Percentiles rank a stretch among this genome's conserved stretches.
These are phyloP conservation scores for Austroboletus niveus DNA, from an alignment of 1,284 basidiomycete genomes.

Conservation along the genomic window DNA sequence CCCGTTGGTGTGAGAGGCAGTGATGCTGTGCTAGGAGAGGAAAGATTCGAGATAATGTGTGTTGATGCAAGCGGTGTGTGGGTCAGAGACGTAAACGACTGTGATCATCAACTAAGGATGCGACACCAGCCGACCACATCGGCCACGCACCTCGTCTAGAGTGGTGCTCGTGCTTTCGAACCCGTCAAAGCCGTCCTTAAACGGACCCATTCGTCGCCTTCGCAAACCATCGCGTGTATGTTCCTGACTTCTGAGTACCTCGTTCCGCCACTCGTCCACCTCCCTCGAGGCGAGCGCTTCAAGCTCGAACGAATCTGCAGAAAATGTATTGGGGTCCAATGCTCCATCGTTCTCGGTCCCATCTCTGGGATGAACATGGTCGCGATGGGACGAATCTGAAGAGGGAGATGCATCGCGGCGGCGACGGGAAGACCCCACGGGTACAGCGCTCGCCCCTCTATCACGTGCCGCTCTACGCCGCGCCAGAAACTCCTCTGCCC, in stretches of 20 bases:
- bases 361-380: conserved; percentile 5
- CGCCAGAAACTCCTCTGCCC: conserved; percentile 47
- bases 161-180: conserved; percentile 25
- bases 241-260: conserved; percentile 35
- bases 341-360: conserved; percentile 8
- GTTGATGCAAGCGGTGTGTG: conserved; percentile 47
- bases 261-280: conserved; percentile 52
- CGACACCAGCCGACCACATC: neutral
- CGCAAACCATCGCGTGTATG: conserved; percentile 9
- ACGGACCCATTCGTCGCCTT: conserved; percentile 9
- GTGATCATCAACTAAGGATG: conserved; percentile 6
- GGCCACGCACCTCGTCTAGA: conserved; percentile 45
- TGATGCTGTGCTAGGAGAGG: conserved; percentile 33
- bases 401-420: conserved; percentile 10
- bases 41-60: conserved; percentile 47
- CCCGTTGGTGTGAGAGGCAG: conserved; percentile 21
- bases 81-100: conserved; percentile 44
- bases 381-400: conserved; percentile 13
- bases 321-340: neutral
- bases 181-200: conserved; percentile 16
- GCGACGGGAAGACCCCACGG: conserved; percentile 19
- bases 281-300: conserved; percentile 48
- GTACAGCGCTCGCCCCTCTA: conserved; percentile 23
- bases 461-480: conserved; percentile 37
- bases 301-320: conserved; percentile 42